Percentiles rank a stretch among this genome's conserved stretches.
These are phyloP conservation scores for Fusarium phyllophilum DNA, from an alignment of 2,329 filamentous ascomycete genomes.

Conservation along the genomic window DNA sequence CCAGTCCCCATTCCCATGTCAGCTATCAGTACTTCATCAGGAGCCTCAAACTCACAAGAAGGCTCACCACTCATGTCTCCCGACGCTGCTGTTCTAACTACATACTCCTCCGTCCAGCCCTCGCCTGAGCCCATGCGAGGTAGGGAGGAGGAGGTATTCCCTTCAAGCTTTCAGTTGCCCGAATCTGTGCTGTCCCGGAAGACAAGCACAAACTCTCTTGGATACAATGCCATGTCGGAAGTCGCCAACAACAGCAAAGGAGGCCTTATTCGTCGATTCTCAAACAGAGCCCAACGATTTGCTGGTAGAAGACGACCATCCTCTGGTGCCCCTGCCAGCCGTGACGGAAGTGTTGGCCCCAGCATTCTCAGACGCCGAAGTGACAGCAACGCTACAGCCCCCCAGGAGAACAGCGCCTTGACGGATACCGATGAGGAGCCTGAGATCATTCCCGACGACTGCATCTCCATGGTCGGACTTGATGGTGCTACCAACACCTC, in stretches of 20 bases:
- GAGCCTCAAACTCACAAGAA: conserved; percentile 64
- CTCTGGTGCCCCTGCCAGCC: conserved; percentile 78
- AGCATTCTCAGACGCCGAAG: conserved; percentile 88
- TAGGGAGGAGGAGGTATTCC: conserved; percentile 63
- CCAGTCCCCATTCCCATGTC: conserved; percentile 58
- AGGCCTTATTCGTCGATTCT: conserved; percentile 82
- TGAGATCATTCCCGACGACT: conserved; percentile 50
- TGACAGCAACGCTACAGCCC: conserved; percentile 82
- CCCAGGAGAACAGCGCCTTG: conserved; percentile 57
- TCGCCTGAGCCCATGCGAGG: conserved; percentile 72
- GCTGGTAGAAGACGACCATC: conserved; percentile 77
- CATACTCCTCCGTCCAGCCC: conserved; percentile 71
- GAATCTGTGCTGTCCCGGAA: conserved; percentile 74
- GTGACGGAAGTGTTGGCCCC: conserved; percentile 89
- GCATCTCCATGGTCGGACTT: conserved; percentile 51
- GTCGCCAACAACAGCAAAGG: conserved; percentile 59
- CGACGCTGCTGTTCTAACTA: conserved; percentile 62
- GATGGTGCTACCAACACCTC: conserved; percentile 59
- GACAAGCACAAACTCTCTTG: conserved; percentile 71
- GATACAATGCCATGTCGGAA: conserved; percentile 68
- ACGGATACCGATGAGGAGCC: conserved; percentile 64
- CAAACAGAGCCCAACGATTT: conserved; percentile 80
- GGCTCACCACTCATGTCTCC: conserved; percentile 68
- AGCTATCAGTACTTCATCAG: conserved; percentile 65
- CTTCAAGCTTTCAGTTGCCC: conserved; percentile 73